Evolutionary conservation across 1,284 basidiomycete genomes (phyloP).

Genomic region (Fomitiporia mediterranea): DNA sequence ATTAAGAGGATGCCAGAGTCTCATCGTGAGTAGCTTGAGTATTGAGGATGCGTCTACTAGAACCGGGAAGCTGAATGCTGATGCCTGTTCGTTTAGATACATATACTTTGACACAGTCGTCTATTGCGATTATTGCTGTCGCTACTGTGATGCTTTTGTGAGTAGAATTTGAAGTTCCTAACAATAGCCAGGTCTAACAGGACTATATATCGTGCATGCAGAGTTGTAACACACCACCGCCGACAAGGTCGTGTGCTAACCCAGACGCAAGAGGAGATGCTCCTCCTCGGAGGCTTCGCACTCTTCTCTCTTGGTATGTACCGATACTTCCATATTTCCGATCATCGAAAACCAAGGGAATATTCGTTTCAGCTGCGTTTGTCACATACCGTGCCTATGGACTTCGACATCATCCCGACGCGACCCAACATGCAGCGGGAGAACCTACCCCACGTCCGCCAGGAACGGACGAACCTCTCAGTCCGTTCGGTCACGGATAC

Average conservation of each 20-base stretch:
- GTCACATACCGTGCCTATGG: conserved; percentile 21
- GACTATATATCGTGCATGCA: conserved; percentile 29
- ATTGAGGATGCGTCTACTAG: neutral
- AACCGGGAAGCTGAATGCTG: neutral
- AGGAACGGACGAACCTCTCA: neutral
- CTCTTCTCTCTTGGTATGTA: conserved; percentile 68
- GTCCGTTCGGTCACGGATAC: conserved; percentile 1
- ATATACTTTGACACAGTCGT: conserved; percentile 66
- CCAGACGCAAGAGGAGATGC: conserved; percentile 63
- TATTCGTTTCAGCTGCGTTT: conserved; percentile 16
- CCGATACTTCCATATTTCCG: conserved; percentile 3
- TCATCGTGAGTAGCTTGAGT: conserved; percentile 16
- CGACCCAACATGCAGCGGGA: neutral
- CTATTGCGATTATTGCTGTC: conserved; percentile 61
- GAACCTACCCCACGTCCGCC: neutral
- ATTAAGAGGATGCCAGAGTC: conserved; percentile 20
- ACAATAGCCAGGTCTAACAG: conserved; percentile 10
- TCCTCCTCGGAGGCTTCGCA: conserved; percentile 63
- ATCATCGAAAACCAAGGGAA: conserved; percentile 5
- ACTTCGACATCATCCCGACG: neutral
- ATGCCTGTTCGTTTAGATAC: conserved; percentile 47
- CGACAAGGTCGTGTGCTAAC: conserved; percentile 51
- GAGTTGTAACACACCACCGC: conserved; percentile 62
- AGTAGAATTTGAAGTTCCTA: conserved; percentile 26
- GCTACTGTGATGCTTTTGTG: conserved; percentile 59